Evolutionary conservation across 805 yeast genomes (phyloP), one percentile per base, ranked within the genome.

Genomic region (Wickerhamomyces pijperi): DNA sequence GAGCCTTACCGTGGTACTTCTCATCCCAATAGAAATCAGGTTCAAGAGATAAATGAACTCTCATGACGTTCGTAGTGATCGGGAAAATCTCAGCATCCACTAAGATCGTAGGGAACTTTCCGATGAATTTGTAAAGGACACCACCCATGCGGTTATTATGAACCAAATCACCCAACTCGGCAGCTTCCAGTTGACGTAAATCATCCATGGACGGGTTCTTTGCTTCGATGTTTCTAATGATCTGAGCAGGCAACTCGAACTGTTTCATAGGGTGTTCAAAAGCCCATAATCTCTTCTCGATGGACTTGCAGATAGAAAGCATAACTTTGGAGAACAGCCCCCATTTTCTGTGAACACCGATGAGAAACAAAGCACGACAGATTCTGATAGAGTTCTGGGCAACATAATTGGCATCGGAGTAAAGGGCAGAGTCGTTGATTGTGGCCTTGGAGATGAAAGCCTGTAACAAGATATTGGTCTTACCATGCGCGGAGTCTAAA

Each of bases 351-450:
- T 85, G 83, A 28, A 92, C 64, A 29, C 95, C 94, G 44, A 92
- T 77, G 45, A 88, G 62, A 49, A 92, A 87, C 36, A 94, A 65
- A 0, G 98, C 96, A 19, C 97, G 74, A 47, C 95, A 76, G 28
- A 92, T 90, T 65, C 99, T 78, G 1, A 90, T 86, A 3, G 97
- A 74, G 53, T 92, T 92, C 53, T 92, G 98, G 1, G 97, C 97
- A 41, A 92, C 94, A 56, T 92, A 92, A 45, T 85, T 82, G 36
- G 84, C 70, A 58, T 92, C 98, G 0, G 97, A 85, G 3, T 74
- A 65, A 42, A 92, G 64, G 0, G 98, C 82, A 3, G 95, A 77
- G 42, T 86, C 95, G 42, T 70, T 74, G 29, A 88, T 73, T 11
- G 58, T 50, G 1, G 86, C 76, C 41, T 78, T 76, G 0, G 97